phyloP scores from a whole-genome alignment of 805 yeast genomes.

The Isabelozyma rhagii region DNA sequence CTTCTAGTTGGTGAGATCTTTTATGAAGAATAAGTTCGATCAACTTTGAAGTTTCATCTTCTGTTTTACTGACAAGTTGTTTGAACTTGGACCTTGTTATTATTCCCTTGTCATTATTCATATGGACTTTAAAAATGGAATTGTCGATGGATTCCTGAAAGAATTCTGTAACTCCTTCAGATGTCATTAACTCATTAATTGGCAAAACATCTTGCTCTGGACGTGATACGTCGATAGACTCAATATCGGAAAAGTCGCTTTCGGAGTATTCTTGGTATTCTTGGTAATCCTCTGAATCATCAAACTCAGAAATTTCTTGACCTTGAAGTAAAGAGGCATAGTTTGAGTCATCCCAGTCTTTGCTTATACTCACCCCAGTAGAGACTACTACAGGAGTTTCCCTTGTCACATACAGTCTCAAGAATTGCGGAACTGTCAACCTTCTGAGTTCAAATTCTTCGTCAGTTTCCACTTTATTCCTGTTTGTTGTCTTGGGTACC shows the following conservation, averaged over 20 bases:
- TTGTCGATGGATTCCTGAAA: conserved; percentile 10
- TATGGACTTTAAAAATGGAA: conserved; percentile 23
- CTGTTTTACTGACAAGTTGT: not conserved
- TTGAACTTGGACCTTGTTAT: conserved; percentile 34
- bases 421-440: conserved; percentile 22
- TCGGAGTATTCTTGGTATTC: conserved; percentile 6
- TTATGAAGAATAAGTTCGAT: conserved; percentile 8
- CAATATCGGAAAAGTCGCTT: conserved; percentile 2
- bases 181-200: conserved; percentile 20
- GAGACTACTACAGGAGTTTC: conserved; percentile 15
- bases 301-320: not conserved
- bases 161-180: conserved; percentile 23
- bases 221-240: not conserved
- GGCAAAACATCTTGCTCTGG: conserved; percentile 2
- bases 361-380: conserved; percentile 16
- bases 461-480: conserved; percentile 8
- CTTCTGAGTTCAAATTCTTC: conserved; percentile 16
- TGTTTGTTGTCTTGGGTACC: not conserved
- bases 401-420: conserved; percentile 22
- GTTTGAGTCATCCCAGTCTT: conserved; percentile 11
- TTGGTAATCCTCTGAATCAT: conserved; percentile 7
- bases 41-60: conserved; percentile 7
- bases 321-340: not conserved
- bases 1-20: conserved; percentile 1
- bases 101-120: conserved; percentile 16